Base-by-base conservation (phyloP, 768 basidiomycete species). In the Mycena galopus region DNA sequence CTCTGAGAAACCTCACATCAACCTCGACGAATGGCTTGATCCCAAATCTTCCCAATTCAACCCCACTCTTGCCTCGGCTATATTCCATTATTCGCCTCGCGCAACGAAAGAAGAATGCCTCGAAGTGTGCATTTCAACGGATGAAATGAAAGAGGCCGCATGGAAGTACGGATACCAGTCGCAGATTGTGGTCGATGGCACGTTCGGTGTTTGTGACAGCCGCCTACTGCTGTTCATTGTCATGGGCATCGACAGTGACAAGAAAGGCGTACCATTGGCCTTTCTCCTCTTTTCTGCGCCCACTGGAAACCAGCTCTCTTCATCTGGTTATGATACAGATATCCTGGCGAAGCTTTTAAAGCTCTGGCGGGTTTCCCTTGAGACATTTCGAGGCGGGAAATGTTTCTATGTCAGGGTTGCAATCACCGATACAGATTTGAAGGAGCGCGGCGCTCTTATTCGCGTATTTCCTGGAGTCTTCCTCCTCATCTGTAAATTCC, bases 261-360 rank as follows among this genome's bases (percentile, higher is more conserved):
- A 66, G 9, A 73, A 76, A 27, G 82, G 81, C 10, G 57, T 83
- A 51, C 82, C 80, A 0, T 59, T 82, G 25, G 81, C 81, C 3
- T 74, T 80, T 33, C 75, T 82, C 58, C 51, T 81, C 1, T 82
- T 82, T 66, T 82, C 82, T 3, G 82, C 82, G 2, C 79, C 80
- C 1, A 64, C 79, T 0, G 77, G 77, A 9, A 80, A 74, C 50
- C 30, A 64, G 25, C 76, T 73, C 4, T 80, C 82, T 17, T 75
- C 74, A 21, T 77, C 81, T 8, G 79, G 77, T 1, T 83, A 82
- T 59, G 73, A 83, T 67, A 79, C 79, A 3, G 58, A 25, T 14
- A 73, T 76, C 47, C 51, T 77, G 3, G 23, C 55, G 1, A 67
- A 81, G 25, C 73, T 83, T 14, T 67, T 83, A 8, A 47, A 25